Base-by-base conservation (phyloP, 2,329 filamentous ascomycete species). In the Niveomyces coronatus region DNA sequence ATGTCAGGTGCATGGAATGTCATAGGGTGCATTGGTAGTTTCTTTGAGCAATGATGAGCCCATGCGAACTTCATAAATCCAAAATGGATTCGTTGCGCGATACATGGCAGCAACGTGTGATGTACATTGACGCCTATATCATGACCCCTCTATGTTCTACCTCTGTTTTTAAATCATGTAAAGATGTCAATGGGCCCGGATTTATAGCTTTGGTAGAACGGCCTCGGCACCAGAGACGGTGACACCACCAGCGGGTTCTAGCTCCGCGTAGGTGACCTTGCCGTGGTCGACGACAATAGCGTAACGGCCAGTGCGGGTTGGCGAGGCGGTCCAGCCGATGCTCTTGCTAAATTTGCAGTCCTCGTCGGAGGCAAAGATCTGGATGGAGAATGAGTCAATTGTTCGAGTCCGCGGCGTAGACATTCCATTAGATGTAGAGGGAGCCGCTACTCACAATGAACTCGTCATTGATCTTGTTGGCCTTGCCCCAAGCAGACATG, bases 401-500 rank as follows among this genome's bases (percentile, higher is more conserved):
- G n/a, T n/a, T n/a, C n/a, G n/a, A n/a, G n/a, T n/a, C n/a, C n/a
- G n/a, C n/a, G n/a, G n/a, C n/a, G 20, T 31, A 24, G n/a, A 10
- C n/a, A n/a, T n/a, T n/a, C n/a, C n/a, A n/a, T n/a, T n/a, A n/a
- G n/a, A n/a, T n/a, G n/a, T n/a, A n/a, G n/a, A n/a, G n/a, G n/a
- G n/a, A n/a, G n/a, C n/a, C n/a, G n/a, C n/a, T n/a, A 58, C 70
- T 50, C 50, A 74, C 70, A 47, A 76, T 70, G 42, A 60, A 70
- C 50, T 89, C 80, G 47, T 79, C 76, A 55, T 74, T 79, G 55
- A 89, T 70, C 37, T 71, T 71, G 64, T 93, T 89, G 55, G 86
- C 85, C 74, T 94, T 94, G 64, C 78, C 82, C 85, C 85, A 91
- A 39, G 83, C 85, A 52, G 77, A 80, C 84, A 89, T 89, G 60